Base-by-base conservation (phyloP, 2,329 filamentous ascomycete species). In the Arachnomyces sp. region DNA sequence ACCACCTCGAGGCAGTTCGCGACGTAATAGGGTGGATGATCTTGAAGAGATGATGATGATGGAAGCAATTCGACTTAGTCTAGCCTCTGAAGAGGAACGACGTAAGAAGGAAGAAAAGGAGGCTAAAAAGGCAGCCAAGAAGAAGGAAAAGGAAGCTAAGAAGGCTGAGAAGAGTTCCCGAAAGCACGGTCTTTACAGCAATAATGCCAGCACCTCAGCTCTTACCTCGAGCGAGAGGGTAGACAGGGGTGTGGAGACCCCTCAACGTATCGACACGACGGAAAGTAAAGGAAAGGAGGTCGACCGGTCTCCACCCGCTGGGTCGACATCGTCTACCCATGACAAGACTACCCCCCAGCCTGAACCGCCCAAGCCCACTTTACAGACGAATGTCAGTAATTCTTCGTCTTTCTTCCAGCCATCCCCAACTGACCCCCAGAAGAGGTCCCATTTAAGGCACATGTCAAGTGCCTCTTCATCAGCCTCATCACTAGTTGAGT, bases 31-130 rank as follows among this genome's bases (percentile, higher is more conserved):
- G 20, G 78, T 93, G 57, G 86, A 93, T 15, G 89, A 96, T 51
- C 73, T 96, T 0, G 92, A 98, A 59, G 90, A 94, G 36, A 84
- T 98, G 70, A 98, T 98, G 92, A 88, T 96, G 71, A 87, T 92
- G 73, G 92, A 98, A 60, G 92, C 92, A 0, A 93, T 98, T 35
- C 75, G 92, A 30, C 63, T 94, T 20, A 94, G 88, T 35, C 70
- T 98, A n/a, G 88, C 84, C 0, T 82, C 86, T 1, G 92, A 98
- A 59, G 90, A 96, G 54, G 90, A 96, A 31, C 77, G 90, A n/a
- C 84, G 87, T 50, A 82, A 77, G 34, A 92, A 86, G 54, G 81
- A 84, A 36, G 85, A 92, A 37, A 90, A 89, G 57, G 84, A 87
- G 43, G 74, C 76, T 0, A 75, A 73, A 17, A 95, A 94, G 56